Evolutionary conservation across 2,329 filamentous ascomycete species (phyloP), one percentile per base, ranked within the genome.

Genomic region (Leptographium radiaticola): DNA sequence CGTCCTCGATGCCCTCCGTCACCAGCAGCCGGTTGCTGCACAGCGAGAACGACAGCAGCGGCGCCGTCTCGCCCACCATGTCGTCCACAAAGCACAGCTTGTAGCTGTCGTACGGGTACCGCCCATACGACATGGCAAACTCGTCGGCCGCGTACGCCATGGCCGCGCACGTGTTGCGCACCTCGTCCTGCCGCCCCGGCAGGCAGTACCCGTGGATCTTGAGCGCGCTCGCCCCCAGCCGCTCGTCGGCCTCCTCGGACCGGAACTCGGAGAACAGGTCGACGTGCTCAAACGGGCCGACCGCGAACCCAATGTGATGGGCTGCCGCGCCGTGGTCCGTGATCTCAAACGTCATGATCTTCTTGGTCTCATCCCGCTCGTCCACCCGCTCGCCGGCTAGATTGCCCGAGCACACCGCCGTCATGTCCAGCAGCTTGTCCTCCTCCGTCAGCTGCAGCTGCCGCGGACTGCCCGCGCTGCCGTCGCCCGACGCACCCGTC

Each of bases 31-130:
- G 81, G 50, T 79, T 91, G 71, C 88, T 97, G 69, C 89, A 89
- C 36, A 98, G 80, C 0, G 90, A 86, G 60, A 98, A 75, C 0
- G 87, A 91, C 38, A 89, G 89, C 10, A 89, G 80, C 18, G 89
- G 80, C 20, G 85, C 75, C 1, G 86, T 85, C 55, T 95, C 86
- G 34, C 80, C 75, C 1, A 84, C 71, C 65, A 93, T 78, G 66
- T 98, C 93, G 61, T 98, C 93, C 18, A 98, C 83, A 62, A 98
- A 98, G 60, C 88, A 90, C 53, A 97, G 71, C 63, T 95, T 95
- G 74, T 94, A 97, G 63, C 86, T 89, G 33, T 87, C 80, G 65
- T 93, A 97, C 0, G 93, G 90, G 65, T 95, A 98, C 25, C 86
- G 84, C 31, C 89, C 89, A 65, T 91, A 97, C 5, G 83, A 87